Evolutionary conservation across 331 rosid species (phyloP).

Genomic region (Malus hybrid): DNA sequence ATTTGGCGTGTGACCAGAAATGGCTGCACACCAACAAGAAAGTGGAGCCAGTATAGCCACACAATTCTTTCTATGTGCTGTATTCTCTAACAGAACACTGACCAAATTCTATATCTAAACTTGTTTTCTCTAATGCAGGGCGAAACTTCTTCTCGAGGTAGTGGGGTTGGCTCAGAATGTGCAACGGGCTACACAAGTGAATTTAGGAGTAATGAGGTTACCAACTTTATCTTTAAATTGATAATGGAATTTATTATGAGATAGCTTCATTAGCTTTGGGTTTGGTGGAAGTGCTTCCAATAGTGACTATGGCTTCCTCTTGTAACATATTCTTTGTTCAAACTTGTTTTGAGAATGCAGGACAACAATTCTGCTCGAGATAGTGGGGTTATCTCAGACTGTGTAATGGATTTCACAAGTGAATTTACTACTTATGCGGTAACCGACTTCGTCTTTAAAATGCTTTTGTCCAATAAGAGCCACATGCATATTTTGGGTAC

Average conservation of each 20-base stretch:
- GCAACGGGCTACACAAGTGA: constrained; percentile 14
- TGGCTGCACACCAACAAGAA: background rate
- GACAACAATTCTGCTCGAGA: background rate
- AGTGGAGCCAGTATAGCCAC: background rate
- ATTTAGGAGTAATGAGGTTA: constrained; percentile 13
- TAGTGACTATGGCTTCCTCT: background rate
- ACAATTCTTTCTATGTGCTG: background rate
- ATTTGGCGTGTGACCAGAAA: background rate
- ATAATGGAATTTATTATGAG: background rate
- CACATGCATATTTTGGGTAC: background rate
- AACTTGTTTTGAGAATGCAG: constrained; percentile 10
- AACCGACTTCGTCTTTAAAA: background rate
- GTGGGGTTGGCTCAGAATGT: background rate
- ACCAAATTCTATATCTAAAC: background rate
- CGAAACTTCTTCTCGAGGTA: constrained; percentile 2
- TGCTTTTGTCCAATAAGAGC: background rate
- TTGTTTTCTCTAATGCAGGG: constrained; percentile 12
- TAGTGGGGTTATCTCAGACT: constrained; percentile 1
- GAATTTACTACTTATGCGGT: constrained; percentile 24
- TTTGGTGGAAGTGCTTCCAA: background rate
- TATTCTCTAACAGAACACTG: background rate
- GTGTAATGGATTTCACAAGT: constrained; percentile 19
- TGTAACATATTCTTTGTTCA: background rate
- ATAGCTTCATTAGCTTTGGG: background rate
- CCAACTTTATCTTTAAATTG: background rate